Evolutionary conservation across 768 basidiomycete species (phyloP).

Genomic region (Imleria badia): DNA sequence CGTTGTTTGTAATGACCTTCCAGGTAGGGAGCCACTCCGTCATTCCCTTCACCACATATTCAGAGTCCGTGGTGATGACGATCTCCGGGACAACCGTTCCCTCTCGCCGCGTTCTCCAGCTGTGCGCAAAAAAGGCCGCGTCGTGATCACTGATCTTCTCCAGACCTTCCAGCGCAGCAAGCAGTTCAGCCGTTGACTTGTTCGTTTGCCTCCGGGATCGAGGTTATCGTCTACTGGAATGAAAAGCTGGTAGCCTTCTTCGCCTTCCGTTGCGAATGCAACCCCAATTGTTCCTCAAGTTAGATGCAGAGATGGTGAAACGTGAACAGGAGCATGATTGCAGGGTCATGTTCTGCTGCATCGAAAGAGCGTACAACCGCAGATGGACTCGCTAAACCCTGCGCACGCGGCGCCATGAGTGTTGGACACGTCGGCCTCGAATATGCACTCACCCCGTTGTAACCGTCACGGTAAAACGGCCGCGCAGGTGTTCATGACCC

Average conservation of each 20-base stretch:
- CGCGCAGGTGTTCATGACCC: background rate
- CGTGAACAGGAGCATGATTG: background rate
- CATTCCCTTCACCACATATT: constrained; percentile 36
- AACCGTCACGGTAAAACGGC: no score
- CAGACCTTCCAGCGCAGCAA: constrained; percentile 30
- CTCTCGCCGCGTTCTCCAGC: background rate
- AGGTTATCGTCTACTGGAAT: constrained; percentile 24
- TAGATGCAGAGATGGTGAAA: background rate
- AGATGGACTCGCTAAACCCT: constrained; percentile 23
- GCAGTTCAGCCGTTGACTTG: constrained; percentile 35
- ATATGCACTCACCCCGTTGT: background rate
- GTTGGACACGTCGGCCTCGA: background rate
- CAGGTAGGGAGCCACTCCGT: constrained; percentile 34
- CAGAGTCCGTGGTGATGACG: constrained; percentile 32
- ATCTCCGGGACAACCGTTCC: background rate
- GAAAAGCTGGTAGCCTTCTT: constrained; percentile 5
- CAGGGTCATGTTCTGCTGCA: constrained; percentile 25
- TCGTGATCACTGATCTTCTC: constrained; percentile 23
- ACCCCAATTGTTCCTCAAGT: constrained; percentile 5
- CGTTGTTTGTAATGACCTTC: constrained; percentile 22
- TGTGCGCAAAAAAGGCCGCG: constrained; percentile 12
- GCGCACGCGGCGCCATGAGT: background rate
- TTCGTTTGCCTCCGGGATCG: constrained; percentile 18
- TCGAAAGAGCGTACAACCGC: constrained; percentile 27
- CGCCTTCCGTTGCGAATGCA: no score